Evolutionary conservation across 306 rosid species (phyloP).

Genomic region (Luffa aegyptiaca): DNA sequence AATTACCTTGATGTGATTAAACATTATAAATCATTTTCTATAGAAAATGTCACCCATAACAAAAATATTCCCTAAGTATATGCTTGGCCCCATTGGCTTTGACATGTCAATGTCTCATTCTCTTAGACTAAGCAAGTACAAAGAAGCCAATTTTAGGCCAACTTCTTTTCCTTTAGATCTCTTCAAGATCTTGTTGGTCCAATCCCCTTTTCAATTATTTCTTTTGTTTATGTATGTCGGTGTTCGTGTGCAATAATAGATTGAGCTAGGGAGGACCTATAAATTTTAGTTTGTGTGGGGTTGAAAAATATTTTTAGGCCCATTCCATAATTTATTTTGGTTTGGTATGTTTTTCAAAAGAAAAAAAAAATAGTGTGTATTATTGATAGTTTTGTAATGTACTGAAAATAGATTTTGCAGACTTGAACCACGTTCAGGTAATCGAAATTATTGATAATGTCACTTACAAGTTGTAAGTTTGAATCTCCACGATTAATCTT

Average conservation of each 20-base stretch:
- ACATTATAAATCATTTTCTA: neutral
- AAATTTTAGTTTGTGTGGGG: neutral
- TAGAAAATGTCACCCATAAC: neutral
- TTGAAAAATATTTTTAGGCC: neutral
- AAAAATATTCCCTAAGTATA: neutral
- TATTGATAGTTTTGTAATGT: no score
- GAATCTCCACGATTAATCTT: no score
- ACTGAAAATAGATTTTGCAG: no score
- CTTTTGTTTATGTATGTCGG: neutral
- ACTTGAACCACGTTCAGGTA: no score
- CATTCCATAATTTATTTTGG: neutral
- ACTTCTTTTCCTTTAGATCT: neutral
- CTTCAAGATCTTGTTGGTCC: neutral
- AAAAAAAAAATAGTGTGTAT: neutral
- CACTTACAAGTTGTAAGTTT: no score
- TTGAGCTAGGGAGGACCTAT: neutral
- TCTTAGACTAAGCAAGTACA: neutral
- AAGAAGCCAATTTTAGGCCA: constrained; percentile 1
- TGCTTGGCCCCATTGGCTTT: neutral
- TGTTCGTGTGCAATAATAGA: neutral
- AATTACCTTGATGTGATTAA: neutral
- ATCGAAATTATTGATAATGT: no score
- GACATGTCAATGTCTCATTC: neutral
- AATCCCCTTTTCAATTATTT: neutral
- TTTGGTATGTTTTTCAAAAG: neutral